Evolutionary conservation across 208 protist genomes (phyloP).

Genomic region (Lotmaria passim): DNA sequence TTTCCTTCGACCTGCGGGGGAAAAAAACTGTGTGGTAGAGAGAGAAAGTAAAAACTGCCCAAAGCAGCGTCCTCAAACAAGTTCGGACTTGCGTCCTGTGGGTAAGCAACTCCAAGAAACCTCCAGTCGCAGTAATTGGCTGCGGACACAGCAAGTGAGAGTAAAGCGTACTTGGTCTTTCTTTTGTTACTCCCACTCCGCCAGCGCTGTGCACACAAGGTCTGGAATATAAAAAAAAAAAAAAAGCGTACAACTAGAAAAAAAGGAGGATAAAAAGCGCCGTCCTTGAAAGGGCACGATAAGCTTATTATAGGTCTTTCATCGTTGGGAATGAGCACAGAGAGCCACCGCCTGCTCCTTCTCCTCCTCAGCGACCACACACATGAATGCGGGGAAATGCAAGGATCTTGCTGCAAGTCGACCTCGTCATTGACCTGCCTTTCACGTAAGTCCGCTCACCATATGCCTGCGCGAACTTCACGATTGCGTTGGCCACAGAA

Average conservation of each 20-base stretch:
- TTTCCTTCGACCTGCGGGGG: conserved; percentile 20
- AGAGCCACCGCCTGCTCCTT: neutral
- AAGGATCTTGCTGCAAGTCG: neutral
- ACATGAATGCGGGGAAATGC: neutral
- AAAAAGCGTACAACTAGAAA: conserved; percentile 1
- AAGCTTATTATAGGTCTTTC: conserved; percentile 6
- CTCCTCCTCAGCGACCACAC: neutral
- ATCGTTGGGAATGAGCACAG: conserved; percentile 1
- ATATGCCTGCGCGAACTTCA: neutral
- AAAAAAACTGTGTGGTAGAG: neutral
- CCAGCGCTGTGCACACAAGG: conserved; percentile 2
- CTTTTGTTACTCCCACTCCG: conserved; percentile 2
- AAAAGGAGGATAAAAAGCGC: conserved; percentile 3
- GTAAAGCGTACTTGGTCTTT: neutral
- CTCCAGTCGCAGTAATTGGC: neutral
- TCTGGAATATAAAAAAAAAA: conserved; percentile 5
- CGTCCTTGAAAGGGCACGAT: neutral
- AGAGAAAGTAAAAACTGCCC: neutral
- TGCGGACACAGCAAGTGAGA: neutral
- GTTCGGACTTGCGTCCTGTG: neutral
- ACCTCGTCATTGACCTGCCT: neutral
- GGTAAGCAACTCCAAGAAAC: neutral
- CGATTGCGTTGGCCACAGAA: neutral
- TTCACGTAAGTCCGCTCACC: neutral
- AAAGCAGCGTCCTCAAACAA: neutral